Base-by-base conservation (phyloP, 2,329 filamentous ascomycete genomes). In the Pochonia chlamydosporia region DNA sequence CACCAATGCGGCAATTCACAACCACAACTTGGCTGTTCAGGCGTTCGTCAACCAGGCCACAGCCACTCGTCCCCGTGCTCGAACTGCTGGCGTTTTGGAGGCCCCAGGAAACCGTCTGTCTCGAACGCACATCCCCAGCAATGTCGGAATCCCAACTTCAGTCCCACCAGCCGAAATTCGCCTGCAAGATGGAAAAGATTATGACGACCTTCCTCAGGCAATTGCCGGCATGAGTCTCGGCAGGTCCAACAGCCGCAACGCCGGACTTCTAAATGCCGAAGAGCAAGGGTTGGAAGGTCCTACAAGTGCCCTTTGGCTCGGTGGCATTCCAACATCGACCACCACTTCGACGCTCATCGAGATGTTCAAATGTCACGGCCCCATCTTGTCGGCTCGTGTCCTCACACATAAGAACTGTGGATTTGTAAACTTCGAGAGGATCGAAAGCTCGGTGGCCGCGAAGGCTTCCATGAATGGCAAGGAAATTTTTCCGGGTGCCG, bases 371-470 rank as follows among this genome's bases (percentile, higher is more conserved):
- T 79, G 84, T n/a, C 95, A 93, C 56, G 93, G 93, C 9, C 79
- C 86, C 3, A 96, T 99, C 53, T 78, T 93, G 55, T 96, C 92
- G 3, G 92, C 89, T 24, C 81, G 93, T 54, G 93, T 99, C 4
- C 75, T 99, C 52, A 97, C 93, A 1, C 90, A 99, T 74, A 99
- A 99, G 76, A 97, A 96, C 68, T 99, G 93, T 63, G 93, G 92
- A 3, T 99, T 99, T 58, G 92, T 99, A 63, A 99, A 99, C 67
- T 99, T 96, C 60, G 90, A 97, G 67, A 85, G 82, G 49, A 71
- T 93, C 25, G 91, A 97, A 54, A 95, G 89, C 63, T 93, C 93
- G 47, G 84, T 96, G 33, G 84, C 89, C 50, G 93, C 93, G 14
- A 95, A 92, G 65, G 83, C 83, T 13, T 79, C 84, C 62, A 84